Conservation (phyloP, 2,329 filamentous ascomycete species). For the Meredithiella fracta region DNA sequence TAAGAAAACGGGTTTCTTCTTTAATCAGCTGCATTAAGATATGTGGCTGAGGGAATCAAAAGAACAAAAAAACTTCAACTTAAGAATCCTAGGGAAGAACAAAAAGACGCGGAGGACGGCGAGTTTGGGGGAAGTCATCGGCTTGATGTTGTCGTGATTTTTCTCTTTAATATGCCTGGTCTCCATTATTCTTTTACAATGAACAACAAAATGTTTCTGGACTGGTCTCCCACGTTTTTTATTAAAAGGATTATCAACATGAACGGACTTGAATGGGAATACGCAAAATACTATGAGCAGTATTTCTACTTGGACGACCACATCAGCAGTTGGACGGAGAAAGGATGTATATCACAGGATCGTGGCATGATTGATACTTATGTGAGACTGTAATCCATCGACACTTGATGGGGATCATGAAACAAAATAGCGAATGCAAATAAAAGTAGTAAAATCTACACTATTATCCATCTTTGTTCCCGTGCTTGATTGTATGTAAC, state of each 20-base stretch:
- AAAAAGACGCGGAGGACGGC: slow-evolving; percentile 15
- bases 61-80: slow-evolving; percentile 14
- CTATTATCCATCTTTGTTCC: not conserved
- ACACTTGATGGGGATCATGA: not conserved
- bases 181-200: slow-evolving; percentile 16
- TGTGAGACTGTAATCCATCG: not conserved
- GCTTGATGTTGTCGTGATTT: not conserved
- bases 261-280: not conserved
- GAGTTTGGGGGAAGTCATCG: not conserved
- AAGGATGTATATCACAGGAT: not conserved
- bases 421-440: not conserved
- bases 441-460: not conserved
- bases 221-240: slow-evolving; percentile 13
- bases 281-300: not conserved
- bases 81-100: slow-evolving; percentile 15
- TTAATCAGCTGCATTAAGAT: slow-evolving; percentile 14
- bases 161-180: slow-evolving; percentile 11
- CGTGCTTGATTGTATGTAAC: not conserved
- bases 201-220: slow-evolving; percentile 15
- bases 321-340: not conserved
- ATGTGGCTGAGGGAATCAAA: slow-evolving; percentile 15
- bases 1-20: slow-evolving; percentile 15
- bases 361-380: not conserved
- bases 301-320: not conserved
- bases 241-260: not conserved